Conservation (phyloP, 331 rosid species). For the Quercus tomentella region DNA sequence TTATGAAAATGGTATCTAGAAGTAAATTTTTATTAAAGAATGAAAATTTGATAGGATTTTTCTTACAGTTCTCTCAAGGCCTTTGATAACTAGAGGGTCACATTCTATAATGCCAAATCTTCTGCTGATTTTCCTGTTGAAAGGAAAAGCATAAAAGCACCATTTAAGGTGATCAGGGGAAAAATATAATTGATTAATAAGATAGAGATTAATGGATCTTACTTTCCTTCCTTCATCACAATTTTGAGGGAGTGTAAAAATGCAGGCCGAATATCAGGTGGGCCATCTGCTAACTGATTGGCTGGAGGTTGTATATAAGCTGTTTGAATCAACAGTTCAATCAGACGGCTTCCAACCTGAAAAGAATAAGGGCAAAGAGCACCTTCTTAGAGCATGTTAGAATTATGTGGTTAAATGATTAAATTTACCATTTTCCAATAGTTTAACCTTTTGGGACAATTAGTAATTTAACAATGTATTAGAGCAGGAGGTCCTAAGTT, state of each 20-base stretch:
- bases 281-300: constrained; percentile 53
- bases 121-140: constrained; percentile 51
- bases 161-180: constrained; percentile 11
- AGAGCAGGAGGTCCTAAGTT: no score
- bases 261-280: constrained; percentile 86
- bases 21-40: constrained; percentile 9
- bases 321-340: constrained; percentile 76
- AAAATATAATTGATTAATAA: constrained; percentile 6
- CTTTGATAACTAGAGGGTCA: constrained; percentile 75
- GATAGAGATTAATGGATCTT: constrained; percentile 28
- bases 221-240: constrained; percentile 40
- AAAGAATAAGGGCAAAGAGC: background rate
- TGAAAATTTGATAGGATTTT: constrained; percentile 3
- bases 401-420: no score
- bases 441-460: no score
- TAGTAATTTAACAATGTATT: no score
- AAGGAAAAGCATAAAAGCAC: constrained; percentile 11
- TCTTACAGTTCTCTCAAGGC: constrained; percentile 80
- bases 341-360: constrained; percentile 90
- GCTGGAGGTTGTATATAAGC: constrained; percentile 89
- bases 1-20: background rate
- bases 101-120: constrained; percentile 76
- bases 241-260: constrained; percentile 65
- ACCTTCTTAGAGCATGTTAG: background rate
- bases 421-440: no score